Conservation (phyloP, 2,329 filamentous ascomycete species). For the Ambrosiella beaveri region DNA sequence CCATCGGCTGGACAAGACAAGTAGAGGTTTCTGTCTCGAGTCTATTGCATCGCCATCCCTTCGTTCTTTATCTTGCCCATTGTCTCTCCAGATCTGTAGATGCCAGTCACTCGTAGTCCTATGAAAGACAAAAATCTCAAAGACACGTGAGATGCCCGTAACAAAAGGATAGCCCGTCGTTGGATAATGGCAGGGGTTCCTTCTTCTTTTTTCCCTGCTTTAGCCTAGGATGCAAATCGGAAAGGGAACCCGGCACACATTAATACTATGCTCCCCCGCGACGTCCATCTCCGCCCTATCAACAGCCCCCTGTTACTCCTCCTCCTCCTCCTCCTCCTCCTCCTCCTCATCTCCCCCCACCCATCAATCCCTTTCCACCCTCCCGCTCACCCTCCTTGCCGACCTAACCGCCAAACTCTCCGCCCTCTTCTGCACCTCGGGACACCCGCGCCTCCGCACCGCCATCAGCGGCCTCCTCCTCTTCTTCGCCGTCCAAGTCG, state of each 20-base stretch:
- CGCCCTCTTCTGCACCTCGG: not conserved
- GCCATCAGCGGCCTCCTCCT: not conserved
- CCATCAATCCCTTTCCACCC: not conserved
- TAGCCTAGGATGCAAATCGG: too few species aligned
- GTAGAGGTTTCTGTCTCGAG: not conserved
- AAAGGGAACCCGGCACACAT: not conserved
- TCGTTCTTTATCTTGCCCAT: too few species aligned
- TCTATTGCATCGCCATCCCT: not conserved
- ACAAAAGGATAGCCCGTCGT: too few species aligned
- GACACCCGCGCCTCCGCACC: not conserved
- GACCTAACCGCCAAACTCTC: not conserved
- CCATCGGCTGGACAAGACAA: not conserved
- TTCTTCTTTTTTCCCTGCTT: too few species aligned
- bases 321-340: not conserved
- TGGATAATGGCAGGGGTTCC: too few species aligned
- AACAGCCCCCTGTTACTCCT: not conserved
- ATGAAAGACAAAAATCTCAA: too few species aligned
- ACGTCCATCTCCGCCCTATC: not conserved
- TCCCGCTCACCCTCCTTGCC: not conserved
- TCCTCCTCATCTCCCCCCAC: not conserved
- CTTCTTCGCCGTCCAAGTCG: constrained; percentile 1
- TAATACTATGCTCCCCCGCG: not conserved
- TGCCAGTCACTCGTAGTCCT: too few species aligned
- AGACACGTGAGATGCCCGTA: too few species aligned
- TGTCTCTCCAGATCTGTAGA: too few species aligned